Base-by-base conservation (phyloP, 805 yeast species). In the Candida andamanensis region DNA sequence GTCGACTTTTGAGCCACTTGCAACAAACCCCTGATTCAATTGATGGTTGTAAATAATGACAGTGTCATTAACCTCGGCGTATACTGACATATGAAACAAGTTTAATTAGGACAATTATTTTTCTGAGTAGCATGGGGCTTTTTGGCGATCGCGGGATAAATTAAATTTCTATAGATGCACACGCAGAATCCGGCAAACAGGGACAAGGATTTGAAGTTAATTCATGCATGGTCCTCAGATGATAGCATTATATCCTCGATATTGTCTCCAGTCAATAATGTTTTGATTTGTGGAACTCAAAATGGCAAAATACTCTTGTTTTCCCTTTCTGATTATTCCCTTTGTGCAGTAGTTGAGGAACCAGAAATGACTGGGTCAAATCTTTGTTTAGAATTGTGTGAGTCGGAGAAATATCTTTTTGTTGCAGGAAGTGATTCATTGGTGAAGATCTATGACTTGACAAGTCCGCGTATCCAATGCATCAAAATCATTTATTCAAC, bases 371-470 rank as follows among this genome's bases (percentile, higher is more conserved):
- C 72, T 0, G 81, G 87, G 0, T 72, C 87, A n/a, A 85, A 90
- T 2, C 61, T 87, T 22, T 80, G 92, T 47, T 52, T 90, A 38
- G 60, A 76, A 15, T 59, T 74, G 26, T 72, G 78, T 8, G 54
- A 58, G 3, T 69, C 65, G 41, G 87, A 77, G 45, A 62, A 68
- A 27, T 69, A 60, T 29, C 65, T 90, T 23, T 82, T 92, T 47
- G 76, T 92, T 22, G 96, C 92, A 2, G 90, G 95, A 2, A 78
- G 92, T 6, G 97, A 90, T 52, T 87, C 97, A 2, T 62, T 90
- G 29, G 80, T 90, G 19, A 84, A 86, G 50, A 77, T 86, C 1
- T 92, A 95, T 94, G 77, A 80, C 36, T 63, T 85, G 14, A 14
- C 7, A 13, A 56, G 69, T 2, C 54, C 58, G 3, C 19, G 30